These are phyloP conservation scores for Pleurotus platypus DNA, from an alignment of 768 basidiomycete genomes.

Conservation along the genomic window DNA sequence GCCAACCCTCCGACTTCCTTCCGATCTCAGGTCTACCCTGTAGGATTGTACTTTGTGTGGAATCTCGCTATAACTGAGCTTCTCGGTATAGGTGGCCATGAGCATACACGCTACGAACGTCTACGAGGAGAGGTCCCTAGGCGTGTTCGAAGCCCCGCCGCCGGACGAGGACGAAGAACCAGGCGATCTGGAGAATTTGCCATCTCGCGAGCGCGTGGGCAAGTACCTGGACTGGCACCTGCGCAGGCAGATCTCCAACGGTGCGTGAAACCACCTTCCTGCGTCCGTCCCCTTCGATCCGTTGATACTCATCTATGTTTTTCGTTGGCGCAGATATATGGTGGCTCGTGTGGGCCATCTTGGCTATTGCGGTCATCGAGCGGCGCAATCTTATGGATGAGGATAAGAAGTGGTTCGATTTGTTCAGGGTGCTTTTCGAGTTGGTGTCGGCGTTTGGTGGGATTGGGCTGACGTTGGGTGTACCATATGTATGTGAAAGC, in stretches of 20 bases:
- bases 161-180: constrained; percentile 50
- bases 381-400: constrained; percentile 51
- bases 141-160: constrained; percentile 54
- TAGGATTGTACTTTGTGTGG: constrained; percentile 9
- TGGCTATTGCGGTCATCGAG: constrained; percentile 71
- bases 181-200: constrained; percentile 29
- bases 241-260: constrained; percentile 56
- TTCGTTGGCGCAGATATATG: constrained; percentile 53
- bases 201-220: constrained; percentile 40
- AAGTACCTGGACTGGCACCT: constrained; percentile 54
- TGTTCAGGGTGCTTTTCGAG: constrained; percentile 57
- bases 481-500: constrained; percentile 34
- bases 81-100: constrained; percentile 41
- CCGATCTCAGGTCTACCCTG: constrained; percentile 36
- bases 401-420: constrained; percentile 59
- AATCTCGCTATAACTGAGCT: neutral
- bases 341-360: constrained; percentile 77
- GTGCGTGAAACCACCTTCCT: constrained; percentile 24
- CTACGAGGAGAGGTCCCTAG: constrained; percentile 73
- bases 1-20: no score
- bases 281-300: neutral
- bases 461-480: constrained; percentile 67
- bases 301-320: neutral
- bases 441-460: constrained; percentile 66
- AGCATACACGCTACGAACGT: constrained; percentile 68